phyloP scores from a whole-genome alignment of 2,329 filamentous ascomycete genomes.

The Cladosporium sp. region DNA sequence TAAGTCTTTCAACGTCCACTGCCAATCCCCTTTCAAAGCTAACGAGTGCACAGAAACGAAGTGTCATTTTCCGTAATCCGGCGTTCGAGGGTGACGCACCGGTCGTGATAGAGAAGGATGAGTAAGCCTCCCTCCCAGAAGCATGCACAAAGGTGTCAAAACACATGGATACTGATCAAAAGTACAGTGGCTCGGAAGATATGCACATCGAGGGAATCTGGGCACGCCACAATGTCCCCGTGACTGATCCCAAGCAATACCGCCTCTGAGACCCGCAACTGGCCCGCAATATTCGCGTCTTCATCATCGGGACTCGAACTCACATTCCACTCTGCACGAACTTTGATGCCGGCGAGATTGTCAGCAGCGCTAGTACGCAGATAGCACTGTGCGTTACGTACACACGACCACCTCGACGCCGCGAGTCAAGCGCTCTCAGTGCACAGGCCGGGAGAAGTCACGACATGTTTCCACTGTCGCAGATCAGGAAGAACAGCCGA shows the following conservation, averaged over 20 bases:
- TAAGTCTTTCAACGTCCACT: not conserved
- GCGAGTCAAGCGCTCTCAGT: not conserved
- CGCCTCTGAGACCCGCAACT: not conserved
- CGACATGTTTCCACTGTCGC: not conserved
- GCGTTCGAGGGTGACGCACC: not conserved
- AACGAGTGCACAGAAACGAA: not conserved
- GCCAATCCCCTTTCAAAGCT: not conserved
- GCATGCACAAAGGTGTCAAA: not conserved
- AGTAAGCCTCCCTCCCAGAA: not conserved
- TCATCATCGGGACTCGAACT: not conserved
- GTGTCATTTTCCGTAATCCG: not conserved
- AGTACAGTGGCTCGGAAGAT: not conserved
- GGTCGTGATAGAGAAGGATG: not conserved
- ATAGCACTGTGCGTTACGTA: not conserved
- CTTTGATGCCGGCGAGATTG: not conserved
- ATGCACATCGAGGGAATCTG: not conserved
- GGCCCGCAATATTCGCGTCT: not conserved
- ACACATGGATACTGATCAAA: not conserved
- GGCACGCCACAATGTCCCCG: not conserved
- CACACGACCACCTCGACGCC: not conserved
- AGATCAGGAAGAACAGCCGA: not conserved
- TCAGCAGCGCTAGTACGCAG: not conserved
- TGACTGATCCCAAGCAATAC: not conserved
- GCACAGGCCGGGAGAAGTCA: not conserved
- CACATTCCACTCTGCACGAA: not conserved